Evolutionary conservation across 2,329 filamentous ascomycete species (phyloP).

Genomic region (Camptophora hylomeconis): DNA sequence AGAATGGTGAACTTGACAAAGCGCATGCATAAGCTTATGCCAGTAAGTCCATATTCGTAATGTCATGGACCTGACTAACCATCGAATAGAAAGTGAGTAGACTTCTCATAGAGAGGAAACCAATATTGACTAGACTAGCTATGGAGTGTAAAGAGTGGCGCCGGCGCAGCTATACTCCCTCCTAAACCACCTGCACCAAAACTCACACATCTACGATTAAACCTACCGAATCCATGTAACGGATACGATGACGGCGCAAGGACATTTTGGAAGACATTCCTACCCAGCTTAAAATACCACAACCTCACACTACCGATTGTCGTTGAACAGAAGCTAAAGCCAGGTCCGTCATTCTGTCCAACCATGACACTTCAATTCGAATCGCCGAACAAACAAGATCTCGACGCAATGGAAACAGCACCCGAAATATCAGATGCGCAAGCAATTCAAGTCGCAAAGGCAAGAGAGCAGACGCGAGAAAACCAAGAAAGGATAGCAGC

Average conservation of each 20-base stretch:
- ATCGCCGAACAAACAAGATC: neutral
- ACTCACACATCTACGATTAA: conserved; percentile 26
- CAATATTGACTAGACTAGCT: conserved; percentile 39
- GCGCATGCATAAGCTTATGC: conserved; percentile 61
- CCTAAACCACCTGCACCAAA: conserved; percentile 23
- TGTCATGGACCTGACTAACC: conserved; percentile 3
- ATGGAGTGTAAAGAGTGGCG: conserved; percentile 62
- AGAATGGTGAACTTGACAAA: conserved; percentile 39
- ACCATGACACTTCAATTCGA: conserved; percentile 1
- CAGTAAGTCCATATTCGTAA: conserved; percentile 40
- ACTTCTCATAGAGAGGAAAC: conserved; percentile 4
- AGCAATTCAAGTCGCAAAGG: too few relatives aligned
- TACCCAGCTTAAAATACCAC: conserved; percentile 84
- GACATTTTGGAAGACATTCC: conserved; percentile 75
- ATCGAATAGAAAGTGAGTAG: conserved; percentile 7
- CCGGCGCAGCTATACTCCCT: conserved; percentile 71
- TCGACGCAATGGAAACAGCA: conserved; percentile 2
- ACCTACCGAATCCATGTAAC: conserved; percentile 22
- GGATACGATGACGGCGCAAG: conserved; percentile 40
- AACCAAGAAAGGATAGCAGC: too few relatives aligned
- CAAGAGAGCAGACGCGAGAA: too few relatives aligned
- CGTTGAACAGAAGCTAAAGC: conserved; percentile 38
- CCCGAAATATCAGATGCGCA: conserved; percentile 3
- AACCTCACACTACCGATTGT: conserved; percentile 79
- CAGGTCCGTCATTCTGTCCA: neutral